Percentiles rank a stretch among this genome's conserved stretches.
These are phyloP conservation scores for Vigna reflexopilosa DNA, from an alignment of 306 rosid genomes.

Conservation along the genomic window DNA sequence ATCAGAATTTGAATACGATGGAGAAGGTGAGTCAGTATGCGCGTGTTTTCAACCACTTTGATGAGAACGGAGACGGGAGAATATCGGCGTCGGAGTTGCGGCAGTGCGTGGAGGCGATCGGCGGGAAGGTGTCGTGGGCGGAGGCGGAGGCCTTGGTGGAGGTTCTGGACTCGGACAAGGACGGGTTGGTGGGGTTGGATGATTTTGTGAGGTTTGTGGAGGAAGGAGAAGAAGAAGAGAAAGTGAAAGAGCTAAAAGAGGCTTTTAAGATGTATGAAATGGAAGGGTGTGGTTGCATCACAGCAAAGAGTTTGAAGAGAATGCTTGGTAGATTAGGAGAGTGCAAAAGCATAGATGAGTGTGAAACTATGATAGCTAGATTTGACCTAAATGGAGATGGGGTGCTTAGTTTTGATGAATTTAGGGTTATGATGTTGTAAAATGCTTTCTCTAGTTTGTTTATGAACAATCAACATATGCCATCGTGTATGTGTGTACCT, in stretches of 20 bases:
- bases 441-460: too few relatives aligned
- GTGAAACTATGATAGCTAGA: constrained; percentile 60
- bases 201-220: constrained; percentile 74
- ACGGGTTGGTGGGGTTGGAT: constrained; percentile 61
- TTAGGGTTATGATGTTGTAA: constrained; percentile 71
- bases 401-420: constrained; percentile 76
- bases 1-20: constrained; percentile 34
- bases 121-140: constrained; percentile 45
- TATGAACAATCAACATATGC: neutral
- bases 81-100: constrained; percentile 73
- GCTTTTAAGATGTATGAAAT: constrained; percentile 80
- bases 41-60: constrained; percentile 71
- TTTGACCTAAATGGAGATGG: constrained; percentile 83
- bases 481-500: neutral
- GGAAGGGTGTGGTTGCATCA: constrained; percentile 69
- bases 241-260: constrained; percentile 58
- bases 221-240: constrained; percentile 71
- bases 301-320: constrained; percentile 67
- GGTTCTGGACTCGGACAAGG: constrained; percentile 62
- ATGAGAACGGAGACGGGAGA: constrained; percentile 66
- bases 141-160: constrained; percentile 58
- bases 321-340: constrained; percentile 70
- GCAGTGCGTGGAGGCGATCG: constrained; percentile 55
- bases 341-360: constrained; percentile 58
- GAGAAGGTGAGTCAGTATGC: constrained; percentile 57